Conservation (phyloP, 768 basidiomycete species). For the Boletus insuetus region DNA sequence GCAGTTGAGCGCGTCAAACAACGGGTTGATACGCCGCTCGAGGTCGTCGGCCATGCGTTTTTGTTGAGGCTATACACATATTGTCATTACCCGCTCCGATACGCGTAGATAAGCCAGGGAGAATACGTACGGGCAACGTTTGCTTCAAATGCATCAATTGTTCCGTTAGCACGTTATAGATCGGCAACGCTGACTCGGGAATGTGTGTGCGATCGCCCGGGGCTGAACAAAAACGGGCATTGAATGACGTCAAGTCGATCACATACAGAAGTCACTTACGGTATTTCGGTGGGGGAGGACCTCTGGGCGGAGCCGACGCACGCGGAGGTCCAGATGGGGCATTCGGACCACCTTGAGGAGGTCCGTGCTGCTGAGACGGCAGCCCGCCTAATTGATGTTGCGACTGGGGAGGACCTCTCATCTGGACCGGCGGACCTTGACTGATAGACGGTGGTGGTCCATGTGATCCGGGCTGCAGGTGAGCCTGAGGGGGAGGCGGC, state of each 20-base stretch:
- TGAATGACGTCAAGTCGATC: neutral
- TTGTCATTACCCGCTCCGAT: no score
- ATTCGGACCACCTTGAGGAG: constrained; percentile 29
- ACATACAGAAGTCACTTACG: constrained; percentile 41
- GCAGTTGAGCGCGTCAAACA: constrained; percentile 93
- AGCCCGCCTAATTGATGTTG: constrained; percentile 30
- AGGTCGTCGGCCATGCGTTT: constrained; percentile 84
- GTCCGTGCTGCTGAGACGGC: constrained; percentile 28
- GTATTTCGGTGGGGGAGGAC: constrained; percentile 52
- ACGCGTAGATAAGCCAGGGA: no score
- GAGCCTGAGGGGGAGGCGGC: constrained; percentile 13
- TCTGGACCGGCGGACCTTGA: constrained; percentile 33
- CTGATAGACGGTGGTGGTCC: constrained; percentile 26
- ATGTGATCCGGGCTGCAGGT: constrained; percentile 19
- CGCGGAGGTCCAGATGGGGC: constrained; percentile 25
- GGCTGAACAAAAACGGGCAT: constrained; percentile 43
- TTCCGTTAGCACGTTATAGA: constrained; percentile 62
- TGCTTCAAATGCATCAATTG: constrained; percentile 70
- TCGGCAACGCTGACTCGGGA: constrained; percentile 61
- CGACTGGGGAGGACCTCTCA: constrained; percentile 23
- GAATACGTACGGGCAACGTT: constrained; percentile 61
- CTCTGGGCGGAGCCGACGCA: constrained; percentile 33
- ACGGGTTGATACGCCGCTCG: constrained; percentile 76
- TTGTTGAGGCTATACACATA: constrained; percentile 61
- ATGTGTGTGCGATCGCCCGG: constrained; percentile 93